Evolutionary conservation across 805 yeast species (phyloP), one percentile per base, ranked within the genome.

Genomic region (Metschnikowia bowlesiae): DNA sequence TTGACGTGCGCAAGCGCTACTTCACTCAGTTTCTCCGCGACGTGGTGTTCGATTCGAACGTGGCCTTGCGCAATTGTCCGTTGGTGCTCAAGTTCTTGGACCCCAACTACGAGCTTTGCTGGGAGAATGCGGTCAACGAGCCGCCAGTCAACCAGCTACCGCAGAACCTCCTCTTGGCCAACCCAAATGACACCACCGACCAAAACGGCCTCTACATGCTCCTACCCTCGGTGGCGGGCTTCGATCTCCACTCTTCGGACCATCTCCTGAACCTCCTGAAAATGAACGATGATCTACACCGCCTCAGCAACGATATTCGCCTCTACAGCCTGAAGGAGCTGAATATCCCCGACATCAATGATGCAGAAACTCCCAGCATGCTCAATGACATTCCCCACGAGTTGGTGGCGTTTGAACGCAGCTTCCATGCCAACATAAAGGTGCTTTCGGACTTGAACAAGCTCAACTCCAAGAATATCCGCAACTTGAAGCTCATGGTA

Each of bases 121-220:
- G 83, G 83, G 62, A 65, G n/a, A 73, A 78, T 57, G 76, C 79
- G 1, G 67, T 79, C 47, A 73, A 74, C 51, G 78, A 74, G 54
- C 76, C 78, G 1, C 78, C 78, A 2, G 68, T 68, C 8, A 71
- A 67, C 47, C 56, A 71, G 30, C 65, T 80, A 3, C 81, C 84
- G 3, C 70, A 73, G 44, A 78, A 78, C 42, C 62, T 77, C 35
- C 60, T 80, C 18, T 63, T 80, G 14, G 75, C 80, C 4, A 78
- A 80, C 32, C 81, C 83, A 1, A 58, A 73, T 34, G 63, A 77
- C 52, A 82, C 85, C 3, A 69, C 77, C 0, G 75, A 73, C 46
- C 83, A 79, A 35, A 79, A 78, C 58, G 83, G 84, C 2, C 71
- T 79, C 45, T 75, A 79, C 48, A 59, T 76, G 8, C 73, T 77